Percentiles rank a stretch among this genome's conserved stretches.
Conservation (phyloP, 306 rosid genomes). For the Senna tora region DNA sequence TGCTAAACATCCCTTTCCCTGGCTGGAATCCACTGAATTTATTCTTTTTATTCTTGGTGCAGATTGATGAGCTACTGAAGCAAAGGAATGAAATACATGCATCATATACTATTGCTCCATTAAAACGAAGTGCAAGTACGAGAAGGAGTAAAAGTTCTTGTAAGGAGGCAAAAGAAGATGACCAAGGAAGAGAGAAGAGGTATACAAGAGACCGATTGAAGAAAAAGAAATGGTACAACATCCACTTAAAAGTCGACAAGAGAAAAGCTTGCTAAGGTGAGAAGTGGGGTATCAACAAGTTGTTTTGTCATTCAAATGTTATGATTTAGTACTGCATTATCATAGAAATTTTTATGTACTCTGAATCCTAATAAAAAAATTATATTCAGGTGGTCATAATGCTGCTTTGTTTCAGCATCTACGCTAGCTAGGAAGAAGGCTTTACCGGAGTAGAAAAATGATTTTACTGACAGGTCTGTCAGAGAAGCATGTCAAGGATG, state of each 20-base stretch:
- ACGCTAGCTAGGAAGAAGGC: slow-evolving; percentile 43
- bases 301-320: slow-evolving; percentile 27
- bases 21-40: slow-evolving; percentile 14
- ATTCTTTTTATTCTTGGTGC: slow-evolving; percentile 32
- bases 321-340: slow-evolving; percentile 24
- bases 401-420: slow-evolving; percentile 41
- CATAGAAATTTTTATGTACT: slow-evolving; percentile 11
- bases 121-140: slow-evolving; percentile 74
- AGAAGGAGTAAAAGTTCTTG: slow-evolving; percentile 61
- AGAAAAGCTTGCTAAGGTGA: slow-evolving; percentile 87
- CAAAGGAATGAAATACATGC: slow-evolving; percentile 91
- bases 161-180: slow-evolving; percentile 72
- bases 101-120: slow-evolving; percentile 68
- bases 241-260: slow-evolving; percentile 83
- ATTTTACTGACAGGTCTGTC: slow-evolving; percentile 35
- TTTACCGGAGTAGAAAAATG: slow-evolving; percentile 36
- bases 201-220: slow-evolving; percentile 69
- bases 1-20: neutral
- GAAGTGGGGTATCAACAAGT: slow-evolving; percentile 28
- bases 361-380: slow-evolving; percentile 35
- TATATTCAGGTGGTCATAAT: slow-evolving; percentile 26
- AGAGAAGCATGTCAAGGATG: slow-evolving; percentile 46
- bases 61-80: slow-evolving; percentile 91
- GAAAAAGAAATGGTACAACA: slow-evolving; percentile 93
- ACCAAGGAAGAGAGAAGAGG: slow-evolving; percentile 71